phyloP scores from a whole-genome alignment of 805 yeast species.

The Saccharomyces jurei region DNA sequence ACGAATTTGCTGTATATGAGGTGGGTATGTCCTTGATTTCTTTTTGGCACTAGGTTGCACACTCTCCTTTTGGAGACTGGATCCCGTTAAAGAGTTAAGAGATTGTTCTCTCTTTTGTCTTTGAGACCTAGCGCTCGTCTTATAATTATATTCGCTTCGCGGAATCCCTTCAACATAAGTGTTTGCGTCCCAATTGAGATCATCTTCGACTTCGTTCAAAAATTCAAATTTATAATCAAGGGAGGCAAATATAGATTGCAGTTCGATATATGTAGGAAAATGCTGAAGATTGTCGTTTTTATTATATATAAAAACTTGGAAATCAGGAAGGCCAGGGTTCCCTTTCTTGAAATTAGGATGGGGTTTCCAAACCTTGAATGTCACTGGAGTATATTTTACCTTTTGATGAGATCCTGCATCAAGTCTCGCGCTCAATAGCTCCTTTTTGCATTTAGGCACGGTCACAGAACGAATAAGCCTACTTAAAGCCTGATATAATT shows the following conservation, averaged over 20 bases:
- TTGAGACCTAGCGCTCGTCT: constrained; percentile 5
- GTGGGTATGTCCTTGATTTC: constrained; percentile 11
- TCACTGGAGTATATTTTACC: constrained; percentile 20
- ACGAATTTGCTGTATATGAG: constrained; percentile 28
- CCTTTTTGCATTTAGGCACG: constrained; percentile 10
- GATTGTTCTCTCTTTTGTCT: not conserved
- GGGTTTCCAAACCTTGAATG: constrained; percentile 82
- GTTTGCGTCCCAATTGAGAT: constrained; percentile 15
- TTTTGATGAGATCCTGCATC: not conserved
- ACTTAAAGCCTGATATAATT: constrained; percentile 27
- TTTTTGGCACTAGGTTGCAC: constrained; percentile 4
- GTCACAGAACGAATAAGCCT: constrained; percentile 19
- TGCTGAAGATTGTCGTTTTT: constrained; percentile 29
- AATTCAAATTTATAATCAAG: constrained; percentile 28
- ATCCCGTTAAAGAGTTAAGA: not conserved
- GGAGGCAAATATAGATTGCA: constrained; percentile 32
- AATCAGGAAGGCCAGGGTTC: constrained; percentile 66
- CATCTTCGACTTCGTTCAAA: constrained; percentile 23
- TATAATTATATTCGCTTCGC: constrained; percentile 7
- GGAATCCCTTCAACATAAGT: constrained; percentile 13
- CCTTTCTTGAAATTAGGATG: constrained; percentile 59
- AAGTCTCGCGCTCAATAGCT: constrained; percentile 1
- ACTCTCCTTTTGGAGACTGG: constrained; percentile 1
- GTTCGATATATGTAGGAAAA: constrained; percentile 42
- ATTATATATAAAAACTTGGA: constrained; percentile 54